Percentiles rank a stretch among this genome's conserved stretches.
phyloP scores from a whole-genome alignment of 495 filamentous ascomycete genomes.

The Lasiosphaeriaceae sp. region DNA sequence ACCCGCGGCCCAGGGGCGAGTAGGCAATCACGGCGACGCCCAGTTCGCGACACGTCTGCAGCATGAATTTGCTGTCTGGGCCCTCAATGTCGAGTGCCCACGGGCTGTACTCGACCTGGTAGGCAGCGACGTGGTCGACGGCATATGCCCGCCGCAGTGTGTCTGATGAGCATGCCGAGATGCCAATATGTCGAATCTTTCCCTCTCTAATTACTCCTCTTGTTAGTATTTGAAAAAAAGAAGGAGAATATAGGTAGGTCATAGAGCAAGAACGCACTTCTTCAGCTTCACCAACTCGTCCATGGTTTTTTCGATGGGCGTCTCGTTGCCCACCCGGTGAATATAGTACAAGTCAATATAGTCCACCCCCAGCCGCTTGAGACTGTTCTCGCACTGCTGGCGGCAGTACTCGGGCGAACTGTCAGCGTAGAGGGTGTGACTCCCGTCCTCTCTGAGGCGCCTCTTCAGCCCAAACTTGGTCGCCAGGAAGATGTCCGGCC shows the following conservation, averaged over 20 bases:
- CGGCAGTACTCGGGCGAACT: slow-evolving; percentile 52
- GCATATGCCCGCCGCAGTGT: slow-evolving; percentile 39
- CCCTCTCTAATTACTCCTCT: slow-evolving; percentile 33
- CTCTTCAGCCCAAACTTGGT: slow-evolving; percentile 47
- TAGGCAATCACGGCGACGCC: slow-evolving; percentile 46
- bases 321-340: slow-evolving; percentile 50
- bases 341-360: slow-evolving; percentile 60
- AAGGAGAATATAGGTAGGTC: too few species aligned
- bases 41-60: slow-evolving; percentile 43
- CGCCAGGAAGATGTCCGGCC: slow-evolving; percentile 53
- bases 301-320: slow-evolving; percentile 64
- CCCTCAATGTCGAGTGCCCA: slow-evolving; percentile 44
- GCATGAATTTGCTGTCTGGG: slow-evolving; percentile 27
- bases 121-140: slow-evolving; percentile 35
- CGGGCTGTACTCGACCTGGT: slow-evolving; percentile 46
- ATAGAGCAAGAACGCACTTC: slow-evolving; percentile 18
- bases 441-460: slow-evolving; percentile 2
- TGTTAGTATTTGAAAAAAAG: neutral
- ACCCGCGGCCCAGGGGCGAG: slow-evolving; percentile 45
- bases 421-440: slow-evolving; percentile 25
- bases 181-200: slow-evolving; percentile 51
- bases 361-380: slow-evolving; percentile 48
- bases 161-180: slow-evolving; percentile 35
- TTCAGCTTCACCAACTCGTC: slow-evolving; percentile 44
- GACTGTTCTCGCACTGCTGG: slow-evolving; percentile 45